Base-by-base conservation (phyloP, 2,329 filamentous ascomycete genomes). In the Cytospora piceae region DNA sequence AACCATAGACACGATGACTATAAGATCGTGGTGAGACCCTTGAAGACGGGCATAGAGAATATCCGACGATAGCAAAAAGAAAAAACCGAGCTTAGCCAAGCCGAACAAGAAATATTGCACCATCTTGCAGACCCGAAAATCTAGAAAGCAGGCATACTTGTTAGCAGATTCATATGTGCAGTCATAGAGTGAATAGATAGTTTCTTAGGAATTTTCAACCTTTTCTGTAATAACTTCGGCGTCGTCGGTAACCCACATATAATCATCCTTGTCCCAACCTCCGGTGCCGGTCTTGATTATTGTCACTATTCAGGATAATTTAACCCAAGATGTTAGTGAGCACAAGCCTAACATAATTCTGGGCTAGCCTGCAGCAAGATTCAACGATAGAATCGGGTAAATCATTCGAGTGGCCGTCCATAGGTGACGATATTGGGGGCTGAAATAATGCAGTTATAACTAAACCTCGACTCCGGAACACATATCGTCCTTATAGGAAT, bases 51-150 rank as follows among this genome's bases (percentile, higher is more conserved):
- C 4, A 20, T 63, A 11, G n/a, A 34, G 46, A 68, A 68, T 31
- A 68, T 68, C n/a, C 67, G 67, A 8, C 67, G 49, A 27, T 68
- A 68, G 58, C 67, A 63, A 24, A 39, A 66, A 68, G 39, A 57
- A 68, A 34, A 2, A 64, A 68, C n/a, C n/a, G 29, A 68, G 67
- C 55, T 68, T 68, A 15, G 56, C 67, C 8, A 63, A 11, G 17
- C 64, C 67, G 39, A 68, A 68, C 1, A 60, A 64, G 22, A 64
- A 2, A 32, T 11, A 27, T 63, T 68, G 67, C 15, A 49, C 32
- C 34, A 68, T 37, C 31, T 61, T 52, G 24, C 67, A 67, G 17
- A 57, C 60, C 5, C 17, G 42, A 68, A 68, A 5, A 67, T 68
- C 67, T 68, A 39, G 17, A 12, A 12, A 15, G 27, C 27, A 46